Base-by-base conservation (phyloP, 495 filamentous ascomycete species). In the Penicillium daleae region DNA sequence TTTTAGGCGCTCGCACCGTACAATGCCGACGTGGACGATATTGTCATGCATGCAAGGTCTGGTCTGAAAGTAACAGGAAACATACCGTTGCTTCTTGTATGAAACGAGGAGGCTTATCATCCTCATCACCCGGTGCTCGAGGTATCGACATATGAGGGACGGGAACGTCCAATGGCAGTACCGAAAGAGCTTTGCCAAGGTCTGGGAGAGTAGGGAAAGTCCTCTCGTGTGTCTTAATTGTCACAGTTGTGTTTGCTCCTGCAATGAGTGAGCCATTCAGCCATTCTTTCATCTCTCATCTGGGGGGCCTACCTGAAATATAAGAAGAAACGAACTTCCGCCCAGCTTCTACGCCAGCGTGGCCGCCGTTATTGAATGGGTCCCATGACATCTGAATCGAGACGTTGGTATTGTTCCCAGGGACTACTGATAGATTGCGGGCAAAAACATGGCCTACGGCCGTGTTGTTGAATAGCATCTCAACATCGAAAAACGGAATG, bases 71-170 rank as follows among this genome's bases (percentile, higher is more conserved):
- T 13, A 21, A 1, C 1, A 12, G 7, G 24, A 12, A 17, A 37
- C 32, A 58, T 85, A 93, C 91, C 62, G 88, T 94, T 33, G 93
- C 90, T 65, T 90, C 90, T 74, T 89, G 83, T 55, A 97, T 93
- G 69, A 97, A 97, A 61, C 84, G 85, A 0, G 75, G 49, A 19
- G 27, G 73, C 3, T 83, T 77, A 27, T 82, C 80, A 52, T 80
- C 74, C 12, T 77, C 72, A 44, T 74, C 75, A 35, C 66, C 71
- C 8, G 81, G 82, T 10, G 71, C 69, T 37, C 80, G 81, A 21
- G 89, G 88, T 0, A 79, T 61, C 1, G 78, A 75, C 9, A 96
- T 76, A 8, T 77, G 83, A 22, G 93, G 93, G 0, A 90, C 84
- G 26, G 87, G 85, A 27, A 97, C 76, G 4, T 87, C 85, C 56